Percentiles rank a stretch among this genome's conserved stretches.
phyloP scores from a whole-genome alignment of 768 basidiomycete species.

The Mycena belliarum region DNA sequence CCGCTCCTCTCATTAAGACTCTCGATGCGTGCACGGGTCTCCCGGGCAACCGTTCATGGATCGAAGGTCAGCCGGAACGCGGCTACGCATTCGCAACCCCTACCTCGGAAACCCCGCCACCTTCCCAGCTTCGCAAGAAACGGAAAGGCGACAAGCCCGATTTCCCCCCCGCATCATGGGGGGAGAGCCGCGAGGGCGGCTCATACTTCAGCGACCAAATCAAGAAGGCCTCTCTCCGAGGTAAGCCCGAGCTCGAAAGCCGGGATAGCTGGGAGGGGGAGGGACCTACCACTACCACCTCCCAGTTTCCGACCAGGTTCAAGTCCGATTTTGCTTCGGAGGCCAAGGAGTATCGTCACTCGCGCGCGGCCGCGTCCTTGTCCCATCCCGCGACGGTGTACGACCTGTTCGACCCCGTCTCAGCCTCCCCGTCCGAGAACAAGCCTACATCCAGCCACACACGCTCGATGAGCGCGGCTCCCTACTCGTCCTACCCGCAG shows the following conservation, averaged over 20 bases:
- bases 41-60: conserved; percentile 70
- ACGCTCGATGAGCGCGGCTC: conserved; percentile 29
- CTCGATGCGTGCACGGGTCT: conserved; percentile 72
- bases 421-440: conserved; percentile 34
- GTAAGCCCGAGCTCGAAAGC: conserved; percentile 21
- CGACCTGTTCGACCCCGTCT: conserved; percentile 32
- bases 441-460: conserved; percentile 27
- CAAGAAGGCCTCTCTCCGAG: conserved; percentile 16
- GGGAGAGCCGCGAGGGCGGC: conserved; percentile 44
- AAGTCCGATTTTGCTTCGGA: conserved; percentile 44
- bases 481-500: conserved; percentile 35
- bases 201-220: conserved; percentile 53
- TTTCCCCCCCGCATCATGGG: conserved; percentile 73
- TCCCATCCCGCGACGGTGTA: conserved; percentile 21
- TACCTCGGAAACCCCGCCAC: conserved; percentile 32
- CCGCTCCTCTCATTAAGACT: conserved; percentile 69
- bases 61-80: conserved; percentile 41
- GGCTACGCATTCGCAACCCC: conserved; percentile 64
- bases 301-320: conserved; percentile 44
- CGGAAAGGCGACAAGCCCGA: conserved; percentile 39
- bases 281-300: conserved; percentile 22
- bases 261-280: too few relatives aligned
- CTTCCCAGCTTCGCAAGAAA: conserved; percentile 48
- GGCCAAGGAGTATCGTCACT: conserved; percentile 7
- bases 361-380: conserved; percentile 15